These are phyloP conservation scores for Elongisporangium undulatum DNA, from an alignment of 352 stramenopile genomes.

Conservation along the genomic window DNA sequence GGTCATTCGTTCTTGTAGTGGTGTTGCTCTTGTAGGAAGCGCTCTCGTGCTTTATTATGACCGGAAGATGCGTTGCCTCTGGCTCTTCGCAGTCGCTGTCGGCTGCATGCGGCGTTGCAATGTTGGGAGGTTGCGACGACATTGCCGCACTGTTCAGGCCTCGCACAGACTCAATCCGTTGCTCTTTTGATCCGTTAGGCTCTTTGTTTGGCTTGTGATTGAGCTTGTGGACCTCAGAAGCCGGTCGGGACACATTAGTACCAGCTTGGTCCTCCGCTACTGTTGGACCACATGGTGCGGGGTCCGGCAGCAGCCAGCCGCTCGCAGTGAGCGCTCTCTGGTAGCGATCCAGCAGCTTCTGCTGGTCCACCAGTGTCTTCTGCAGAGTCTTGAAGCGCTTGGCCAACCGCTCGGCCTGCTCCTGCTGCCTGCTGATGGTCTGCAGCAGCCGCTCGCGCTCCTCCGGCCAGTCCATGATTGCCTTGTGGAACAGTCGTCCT, in stretches of 20 bases:
- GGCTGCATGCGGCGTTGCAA: too few species aligned
- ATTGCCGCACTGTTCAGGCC: neutral
- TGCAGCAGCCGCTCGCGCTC: slow-evolving; percentile 41
- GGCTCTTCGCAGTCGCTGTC: neutral
- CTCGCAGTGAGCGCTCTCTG: slow-evolving; percentile 30
- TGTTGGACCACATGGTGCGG: neutral
- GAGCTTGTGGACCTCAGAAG: too few species aligned
- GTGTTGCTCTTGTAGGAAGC: neutral
- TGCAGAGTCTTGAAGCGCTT: slow-evolving; percentile 67
- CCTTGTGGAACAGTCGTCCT: neutral
- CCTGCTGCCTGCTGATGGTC: slow-evolving; percentile 40
- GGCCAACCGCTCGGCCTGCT: slow-evolving; percentile 27
- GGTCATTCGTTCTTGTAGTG: neutral
- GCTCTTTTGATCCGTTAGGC: neutral
- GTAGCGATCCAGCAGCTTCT: slow-evolving; percentile 68
- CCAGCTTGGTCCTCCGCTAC: neutral
- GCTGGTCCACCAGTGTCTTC: slow-evolving; percentile 54
- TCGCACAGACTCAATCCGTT: neutral
- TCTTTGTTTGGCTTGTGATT: too few species aligned
- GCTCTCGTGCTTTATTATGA: neutral
- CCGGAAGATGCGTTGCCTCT: neutral
- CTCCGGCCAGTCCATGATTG: slow-evolving; percentile 21
- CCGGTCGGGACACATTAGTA: neutral
- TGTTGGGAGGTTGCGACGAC: too few species aligned
- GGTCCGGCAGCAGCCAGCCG: neutral